Evolutionary conservation across 208 protist species (phyloP).

Genomic region (Wallacemonas rigidus): DNA sequence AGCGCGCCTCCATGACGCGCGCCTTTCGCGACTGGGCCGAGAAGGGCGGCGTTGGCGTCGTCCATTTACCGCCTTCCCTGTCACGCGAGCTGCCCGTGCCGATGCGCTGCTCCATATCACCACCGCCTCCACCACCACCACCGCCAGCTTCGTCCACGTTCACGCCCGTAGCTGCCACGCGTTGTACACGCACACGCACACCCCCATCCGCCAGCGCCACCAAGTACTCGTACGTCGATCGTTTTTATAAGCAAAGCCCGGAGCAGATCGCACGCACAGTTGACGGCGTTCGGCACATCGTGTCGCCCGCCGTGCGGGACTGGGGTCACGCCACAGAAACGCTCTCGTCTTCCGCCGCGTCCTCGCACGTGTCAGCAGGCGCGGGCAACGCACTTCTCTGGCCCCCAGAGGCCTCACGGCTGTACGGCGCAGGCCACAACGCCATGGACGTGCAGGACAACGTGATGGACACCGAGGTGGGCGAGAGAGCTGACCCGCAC

Average conservation of each 20-base stretch:
- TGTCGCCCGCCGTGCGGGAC: constrained; percentile 2
- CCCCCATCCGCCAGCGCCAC: neutral
- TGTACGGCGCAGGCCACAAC: neutral
- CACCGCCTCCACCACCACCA: constrained; percentile 2
- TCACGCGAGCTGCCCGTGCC: constrained; percentile 28
- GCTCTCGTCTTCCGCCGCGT: neutral
- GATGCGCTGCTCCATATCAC: constrained; percentile 24
- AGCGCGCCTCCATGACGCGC: constrained; percentile 13
- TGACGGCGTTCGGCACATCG: neutral
- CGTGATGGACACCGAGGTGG: neutral
- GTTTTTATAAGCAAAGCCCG: constrained; percentile 40
- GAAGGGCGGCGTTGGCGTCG: constrained; percentile 21
- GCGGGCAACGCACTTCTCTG: constrained; percentile 7
- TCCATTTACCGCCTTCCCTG: constrained; percentile 31
- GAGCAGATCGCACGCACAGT: constrained; percentile 4
- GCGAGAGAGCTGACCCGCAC: neutral
- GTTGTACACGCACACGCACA: neutral
- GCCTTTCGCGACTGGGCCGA: constrained; percentile 9
- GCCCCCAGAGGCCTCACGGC: neutral
- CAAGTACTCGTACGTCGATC: constrained; percentile 46
- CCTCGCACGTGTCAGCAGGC: neutral
- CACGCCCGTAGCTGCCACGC: neutral
- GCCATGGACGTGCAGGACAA: neutral
- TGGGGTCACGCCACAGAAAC: neutral
- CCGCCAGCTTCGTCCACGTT: neutral